Evolutionary conservation across 2,329 filamentous ascomycete species (phyloP), one percentile per base, ranked within the genome.

Genomic region (Colletotrichum kahawae): DNA sequence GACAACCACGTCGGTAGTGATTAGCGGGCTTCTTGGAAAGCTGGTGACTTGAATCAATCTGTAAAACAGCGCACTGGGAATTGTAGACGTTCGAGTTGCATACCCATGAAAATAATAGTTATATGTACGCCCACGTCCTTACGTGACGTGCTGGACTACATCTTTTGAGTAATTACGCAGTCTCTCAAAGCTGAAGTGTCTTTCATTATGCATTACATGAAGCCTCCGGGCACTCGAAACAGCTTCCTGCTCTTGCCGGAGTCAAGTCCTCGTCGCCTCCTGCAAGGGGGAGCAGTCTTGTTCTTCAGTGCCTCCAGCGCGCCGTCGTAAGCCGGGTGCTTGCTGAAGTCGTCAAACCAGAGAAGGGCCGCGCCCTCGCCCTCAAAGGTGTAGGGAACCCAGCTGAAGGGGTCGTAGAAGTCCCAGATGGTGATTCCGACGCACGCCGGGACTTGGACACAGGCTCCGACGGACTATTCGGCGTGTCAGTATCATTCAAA

Each of bases 251-350:
- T 76, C 60, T 74, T 66, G 16, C 59, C 60, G 34, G 62, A 54
- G 36, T 43, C 54, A 7, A 74, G 24, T 9, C 64, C 18, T n/a
- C 70, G 59, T 54, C 74, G 66, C 13, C 74, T 76, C 16, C 65
- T 69, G 71, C 70, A 74, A 18, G 74, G 70, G 21, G 74, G 29
- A 12, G 70, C 74, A 21, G 74, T 76, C 60, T 65, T 70, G 77
- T 84, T 84, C 77, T 81, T 83, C 60, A 86, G 73, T 7, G 81
- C 84, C 72, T 79, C 79, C 13, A 85, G 77, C 34, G 83, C 79
- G 18, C 82, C 83, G 18, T 82, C 78, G 76, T 85, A 88, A 4
- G 87, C 86, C 0, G 86, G 85, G 76, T 88, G 86, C 73, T 82
- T 83, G 34, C 79, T 81, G 63, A 85, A 84, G 77, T 86, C 82